Evolutionary conservation across 129 eudicot species (phyloP).

Genomic region (Flaveria sonorensis): DNA sequence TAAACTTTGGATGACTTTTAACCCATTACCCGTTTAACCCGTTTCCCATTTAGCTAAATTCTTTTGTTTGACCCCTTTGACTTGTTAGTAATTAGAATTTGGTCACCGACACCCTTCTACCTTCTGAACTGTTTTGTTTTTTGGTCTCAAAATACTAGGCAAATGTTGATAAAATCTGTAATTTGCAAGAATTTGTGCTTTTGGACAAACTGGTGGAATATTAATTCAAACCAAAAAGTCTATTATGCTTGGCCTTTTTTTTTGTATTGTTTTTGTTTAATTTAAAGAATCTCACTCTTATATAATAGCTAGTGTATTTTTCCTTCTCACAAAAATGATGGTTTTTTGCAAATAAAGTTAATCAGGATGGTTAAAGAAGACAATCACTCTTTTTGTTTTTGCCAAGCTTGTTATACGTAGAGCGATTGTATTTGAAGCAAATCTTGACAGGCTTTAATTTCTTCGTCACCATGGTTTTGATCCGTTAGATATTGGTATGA

Average conservation of each 20-base stretch:
- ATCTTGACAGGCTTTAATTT: constrained; percentile 25
- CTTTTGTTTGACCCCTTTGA: neutral
- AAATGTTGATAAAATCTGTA: constrained; percentile 13
- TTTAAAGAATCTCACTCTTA: no score
- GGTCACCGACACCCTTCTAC: neutral
- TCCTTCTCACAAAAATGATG: neutral
- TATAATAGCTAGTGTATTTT: no score
- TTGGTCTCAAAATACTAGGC: constrained; percentile 1
- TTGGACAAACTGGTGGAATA: neutral
- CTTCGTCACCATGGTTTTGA: constrained; percentile 26
- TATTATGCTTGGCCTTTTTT: no score
- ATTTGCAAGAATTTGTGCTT: constrained; percentile 17
- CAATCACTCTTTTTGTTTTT: constrained; percentile 20
- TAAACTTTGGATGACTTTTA: constrained; percentile 6
- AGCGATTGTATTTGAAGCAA: constrained; percentile 7
- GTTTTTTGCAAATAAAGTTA: neutral
- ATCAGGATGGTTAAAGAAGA: constrained; percentile 3
- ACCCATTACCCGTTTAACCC: neutral
- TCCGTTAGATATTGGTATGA: constrained; percentile 76
- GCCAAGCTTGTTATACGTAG: constrained; percentile 10
- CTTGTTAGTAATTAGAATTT: neutral
- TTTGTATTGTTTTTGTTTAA: no score
- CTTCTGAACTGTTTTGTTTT: constrained; percentile 6
- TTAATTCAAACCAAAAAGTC: neutral
- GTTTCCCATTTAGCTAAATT: neutral